Base-by-base conservation (phyloP, 2,329 filamentous ascomycete species). In the Claviceps lovelessii region DNA sequence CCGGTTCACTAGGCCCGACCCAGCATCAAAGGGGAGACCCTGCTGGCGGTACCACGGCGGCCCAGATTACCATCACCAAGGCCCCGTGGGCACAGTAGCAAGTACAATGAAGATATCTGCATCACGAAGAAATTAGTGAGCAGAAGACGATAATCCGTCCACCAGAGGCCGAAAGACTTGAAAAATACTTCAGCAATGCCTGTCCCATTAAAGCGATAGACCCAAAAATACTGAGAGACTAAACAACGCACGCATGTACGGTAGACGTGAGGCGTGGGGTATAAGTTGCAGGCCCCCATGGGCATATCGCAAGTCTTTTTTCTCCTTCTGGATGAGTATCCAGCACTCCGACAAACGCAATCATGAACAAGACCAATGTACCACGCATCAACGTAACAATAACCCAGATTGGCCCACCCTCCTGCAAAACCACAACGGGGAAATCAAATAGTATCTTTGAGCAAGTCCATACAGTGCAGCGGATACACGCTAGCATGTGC, bases 11-110 rank as follows among this genome's bases (percentile, higher is more conserved):
- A 44, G 59, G 54, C 11, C 51, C 61, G 10, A 60, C 59, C 29
- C 59, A 62, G 15, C 29, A 57, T 15, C 60, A 56, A 39, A 65
- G 63, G 13, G 51, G 54, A 13, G 8, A 55, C 17, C 35, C 63
- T 1, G 54, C 54, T 9, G 44, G 63, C 4, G 68, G 63, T n/a
- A 67, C 66, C 31, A 65, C 71, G 1, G 67, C 63, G 29, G 68
- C 67, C 13, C 72, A 74, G 57, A 66, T 71, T 45, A 65, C 68
- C 1, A 58, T 73, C 31, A 76, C 74, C 6, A 74, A 71, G 59
- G 74, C 74, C 15, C 74, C 74, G 1, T 77, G 74, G 74, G 72
- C 73, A 0, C 72, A 67, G 59, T 67, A 35, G 23, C 35, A 28
- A 7, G 48, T 29, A 33, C 4, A 46, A 19, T 15, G 29, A 29